A percentile compares a stretch with the other conserved stretches of the same genome.
These are phyloP conservation scores for Scenedesmus sp. DNA, from an alignment of 163 green algal species.

Conservation along the genomic window DNA sequence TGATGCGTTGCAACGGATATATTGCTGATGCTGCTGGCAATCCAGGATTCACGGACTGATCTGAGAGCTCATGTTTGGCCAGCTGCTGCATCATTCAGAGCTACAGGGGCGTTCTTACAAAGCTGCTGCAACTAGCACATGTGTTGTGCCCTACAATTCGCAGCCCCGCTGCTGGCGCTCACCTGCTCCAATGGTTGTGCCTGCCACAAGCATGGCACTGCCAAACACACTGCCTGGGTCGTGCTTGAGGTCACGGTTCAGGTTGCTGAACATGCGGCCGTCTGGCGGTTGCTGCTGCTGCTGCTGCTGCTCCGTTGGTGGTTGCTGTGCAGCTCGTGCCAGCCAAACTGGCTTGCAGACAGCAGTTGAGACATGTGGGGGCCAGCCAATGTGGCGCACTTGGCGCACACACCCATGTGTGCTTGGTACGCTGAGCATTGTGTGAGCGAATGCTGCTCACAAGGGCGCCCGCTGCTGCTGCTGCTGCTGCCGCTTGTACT, in stretches of 20 bases:
- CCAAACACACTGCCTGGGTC: slow-evolving; percentile 59
- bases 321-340: background rate
- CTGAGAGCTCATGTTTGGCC: too few relatives aligned
- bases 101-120: background rate
- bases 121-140: background rate
- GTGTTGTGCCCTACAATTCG: background rate
- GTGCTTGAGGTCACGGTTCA: slow-evolving; percentile 48
- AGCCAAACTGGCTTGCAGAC: background rate
- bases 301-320: background rate
- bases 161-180: background rate
- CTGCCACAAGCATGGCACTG: slow-evolving; percentile 62
- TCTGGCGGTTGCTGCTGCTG: background rate
- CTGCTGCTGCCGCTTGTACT: background rate
- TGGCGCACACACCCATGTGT: background rate
- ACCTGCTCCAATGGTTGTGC: slow-evolving; percentile 73
- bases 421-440: background rate
- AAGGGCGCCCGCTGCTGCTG: background rate
- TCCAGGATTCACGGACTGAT: too few relatives aligned
- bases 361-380: background rate
- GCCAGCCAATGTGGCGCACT: background rate
- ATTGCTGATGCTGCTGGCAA: too few relatives aligned
- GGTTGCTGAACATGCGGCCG: slow-evolving; percentile 53
- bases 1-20: background rate
- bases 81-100: too few relatives aligned
- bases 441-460: background rate